Percentiles rank a stretch among this genome's conserved stretches.
These are phyloP conservation scores for Eucalyptus caleyi DNA, from an alignment of 345 rosid species.

Conservation along the genomic window DNA sequence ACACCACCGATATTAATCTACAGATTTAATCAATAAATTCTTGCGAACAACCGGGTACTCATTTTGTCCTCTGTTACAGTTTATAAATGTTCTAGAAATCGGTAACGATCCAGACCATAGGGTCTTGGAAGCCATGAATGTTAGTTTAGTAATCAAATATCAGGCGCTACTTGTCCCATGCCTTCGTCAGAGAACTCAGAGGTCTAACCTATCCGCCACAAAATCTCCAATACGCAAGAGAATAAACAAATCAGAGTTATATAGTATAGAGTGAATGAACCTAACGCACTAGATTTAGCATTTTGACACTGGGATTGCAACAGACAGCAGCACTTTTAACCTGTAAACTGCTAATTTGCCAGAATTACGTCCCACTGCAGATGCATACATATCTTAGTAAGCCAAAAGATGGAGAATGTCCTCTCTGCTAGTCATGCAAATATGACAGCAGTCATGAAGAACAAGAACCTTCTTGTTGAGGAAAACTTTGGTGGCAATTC, in stretches of 20 bases:
- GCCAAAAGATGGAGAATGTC: background rate
- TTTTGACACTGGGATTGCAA: background rate
- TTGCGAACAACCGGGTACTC: background rate
- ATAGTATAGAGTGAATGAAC: background rate
- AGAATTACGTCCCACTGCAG: background rate
- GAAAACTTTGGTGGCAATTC: background rate
- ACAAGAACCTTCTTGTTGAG: background rate
- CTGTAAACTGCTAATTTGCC: background rate
- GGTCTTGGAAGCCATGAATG: background rate
- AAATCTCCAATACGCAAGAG: background rate
- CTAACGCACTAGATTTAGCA: background rate
- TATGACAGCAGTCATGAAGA: background rate
- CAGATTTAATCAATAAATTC: background rate
- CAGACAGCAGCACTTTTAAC: background rate
- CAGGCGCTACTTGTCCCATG: background rate
- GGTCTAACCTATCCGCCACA: background rate
- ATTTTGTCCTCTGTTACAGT: background rate
- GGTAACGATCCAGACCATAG: background rate
- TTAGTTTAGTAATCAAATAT: background rate
- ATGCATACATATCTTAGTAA: background rate
- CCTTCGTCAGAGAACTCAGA: background rate
- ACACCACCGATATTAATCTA: background rate
- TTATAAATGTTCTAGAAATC: background rate
- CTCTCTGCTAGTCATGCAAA: background rate
- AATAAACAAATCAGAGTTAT: background rate